Base-by-base conservation (phyloP, 495 filamentous ascomycete species). In the Neurospora africana region DNA sequence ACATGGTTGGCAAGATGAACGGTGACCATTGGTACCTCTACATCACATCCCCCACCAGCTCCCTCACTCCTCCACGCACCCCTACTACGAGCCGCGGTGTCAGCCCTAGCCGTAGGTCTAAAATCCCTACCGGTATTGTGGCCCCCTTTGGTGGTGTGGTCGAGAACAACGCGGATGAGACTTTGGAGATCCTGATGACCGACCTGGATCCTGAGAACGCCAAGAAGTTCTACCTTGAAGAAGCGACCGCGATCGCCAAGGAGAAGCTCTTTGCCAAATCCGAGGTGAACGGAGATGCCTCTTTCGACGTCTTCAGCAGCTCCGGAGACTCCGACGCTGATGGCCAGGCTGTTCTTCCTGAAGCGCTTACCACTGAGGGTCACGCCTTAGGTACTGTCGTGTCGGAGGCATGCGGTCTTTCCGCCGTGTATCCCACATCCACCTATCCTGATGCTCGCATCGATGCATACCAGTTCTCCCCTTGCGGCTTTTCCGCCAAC, bases 1-100 rank as follows among this genome's bases (percentile, higher is more conserved):
- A 99, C 83, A 96, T 98, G 94, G 95, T 99, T 74, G 96, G 96
- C 75, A 97, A 97, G 82, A 98, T 98, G 94, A 99, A 99, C 78
- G 95, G 95, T 73, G 96, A 98, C 82, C 96, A 99, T 78, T 99
- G 96, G 96, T 98, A 98, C 78, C 84, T 99, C 44, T 99, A 98
- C 81, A 88, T 98, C 79, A 99, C 96, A 39, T 91, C 92, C 69
- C 93, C 96, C 21, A 87, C 91, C 78, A 91, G 87, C 11, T 37
- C 38, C n/a, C 86, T 97, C 71, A 97, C 94, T 1, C 96, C 94
- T 15, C 95, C 96, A 71, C 84, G 89, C 9, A 97, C 91, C 23
- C 95, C 95, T 1, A 70, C 53, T 10, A 76, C 75, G 41, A 77
- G 76, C 72, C 70, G 71, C n/a, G 70, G 68, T 7, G 74, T 71